Evolutionary conservation across 352 stramenopile genomes (phyloP).

Genomic region (Pythium guiyangense): DNA sequence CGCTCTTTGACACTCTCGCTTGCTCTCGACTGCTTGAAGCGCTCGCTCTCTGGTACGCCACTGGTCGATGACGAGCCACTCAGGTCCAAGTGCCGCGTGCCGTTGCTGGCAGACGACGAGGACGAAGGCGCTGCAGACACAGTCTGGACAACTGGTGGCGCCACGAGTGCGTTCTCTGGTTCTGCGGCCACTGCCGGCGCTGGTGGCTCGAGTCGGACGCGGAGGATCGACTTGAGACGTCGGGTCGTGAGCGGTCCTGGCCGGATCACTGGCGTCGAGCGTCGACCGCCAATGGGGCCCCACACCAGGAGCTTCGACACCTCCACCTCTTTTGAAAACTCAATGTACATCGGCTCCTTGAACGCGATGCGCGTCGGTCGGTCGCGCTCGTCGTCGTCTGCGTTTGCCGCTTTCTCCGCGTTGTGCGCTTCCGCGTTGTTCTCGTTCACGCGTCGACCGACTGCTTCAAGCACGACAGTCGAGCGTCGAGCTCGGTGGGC

Average conservation of each 20-base stretch:
- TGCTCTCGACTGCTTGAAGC: neutral
- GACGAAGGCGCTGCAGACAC: neutral
- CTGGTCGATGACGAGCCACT: neutral
- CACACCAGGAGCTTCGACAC: constrained; percentile 33
- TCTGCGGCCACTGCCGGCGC: constrained; percentile 35
- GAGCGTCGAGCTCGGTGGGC: constrained; percentile 46
- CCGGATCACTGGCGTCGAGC: neutral
- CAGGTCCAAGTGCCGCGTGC: neutral
- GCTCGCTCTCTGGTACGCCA: neutral
- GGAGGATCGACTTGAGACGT: constrained; percentile 24
- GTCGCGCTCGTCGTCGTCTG: neutral
- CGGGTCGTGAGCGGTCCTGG: constrained; percentile 23
- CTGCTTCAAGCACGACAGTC: constrained; percentile 40
- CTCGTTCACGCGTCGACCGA: constrained; percentile 28
- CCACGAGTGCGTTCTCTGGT: constrained; percentile 41
- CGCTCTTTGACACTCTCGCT: neutral
- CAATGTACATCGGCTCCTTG: constrained; percentile 11
- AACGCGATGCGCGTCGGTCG: constrained; percentile 15
- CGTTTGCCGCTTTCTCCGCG: neutral
- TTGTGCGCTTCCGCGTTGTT: neutral
- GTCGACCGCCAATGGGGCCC: constrained; percentile 1
- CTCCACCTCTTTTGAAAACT: constrained; percentile 71
- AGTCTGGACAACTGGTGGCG: constrained; percentile 52
- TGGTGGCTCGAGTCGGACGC: constrained; percentile 21
- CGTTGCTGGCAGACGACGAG: neutral